These are phyloP conservation scores for Misopates orontium DNA, from an alignment of 257 asterid species.

Conservation along the genomic window DNA sequence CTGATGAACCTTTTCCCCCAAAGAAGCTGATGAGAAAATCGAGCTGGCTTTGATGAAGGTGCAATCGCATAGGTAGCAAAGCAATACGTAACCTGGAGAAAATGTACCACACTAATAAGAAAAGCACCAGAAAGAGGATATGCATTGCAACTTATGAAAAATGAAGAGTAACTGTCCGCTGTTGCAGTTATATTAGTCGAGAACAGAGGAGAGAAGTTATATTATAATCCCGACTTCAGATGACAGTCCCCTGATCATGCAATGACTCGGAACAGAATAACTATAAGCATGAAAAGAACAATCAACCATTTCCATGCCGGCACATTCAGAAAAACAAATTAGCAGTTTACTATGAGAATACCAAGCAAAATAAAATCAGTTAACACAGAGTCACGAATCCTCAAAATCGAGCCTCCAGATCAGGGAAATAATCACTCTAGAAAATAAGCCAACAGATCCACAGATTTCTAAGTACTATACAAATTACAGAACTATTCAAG, in stretches of 20 bases:
- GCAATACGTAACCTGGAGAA: constrained; percentile 75
- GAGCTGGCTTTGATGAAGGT: constrained; percentile 97
- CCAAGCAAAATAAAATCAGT: constrained; percentile 13
- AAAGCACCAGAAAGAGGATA: constrained; percentile 15
- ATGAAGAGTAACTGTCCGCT: neutral
- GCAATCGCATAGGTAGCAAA: constrained; percentile 77
- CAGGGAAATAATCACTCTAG: neutral
- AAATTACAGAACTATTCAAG: neutral
- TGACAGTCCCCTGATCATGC: neutral
- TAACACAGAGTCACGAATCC: constrained; percentile 18
- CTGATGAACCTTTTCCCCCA: constrained; percentile 61
- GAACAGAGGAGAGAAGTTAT: no score
- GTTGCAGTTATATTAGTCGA: no score
- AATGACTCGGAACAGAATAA: no score
- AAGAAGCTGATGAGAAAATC: constrained; percentile 92
- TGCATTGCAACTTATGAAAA: constrained; percentile 15
- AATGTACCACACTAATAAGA: constrained; percentile 25
- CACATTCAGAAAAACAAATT: neutral
- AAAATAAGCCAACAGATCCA: neutral
- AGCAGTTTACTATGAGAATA: neutral
- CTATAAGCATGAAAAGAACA: no score
- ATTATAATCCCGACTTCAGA: constrained; percentile 3
- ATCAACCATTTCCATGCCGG: no score
- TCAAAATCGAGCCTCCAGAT: constrained; percentile 13
- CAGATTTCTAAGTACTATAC: neutral